Evolutionary conservation across 495 filamentous ascomycete species (phyloP), one percentile per base, ranked within the genome.

Genomic region (Recurvomyces mirabilis): DNA sequence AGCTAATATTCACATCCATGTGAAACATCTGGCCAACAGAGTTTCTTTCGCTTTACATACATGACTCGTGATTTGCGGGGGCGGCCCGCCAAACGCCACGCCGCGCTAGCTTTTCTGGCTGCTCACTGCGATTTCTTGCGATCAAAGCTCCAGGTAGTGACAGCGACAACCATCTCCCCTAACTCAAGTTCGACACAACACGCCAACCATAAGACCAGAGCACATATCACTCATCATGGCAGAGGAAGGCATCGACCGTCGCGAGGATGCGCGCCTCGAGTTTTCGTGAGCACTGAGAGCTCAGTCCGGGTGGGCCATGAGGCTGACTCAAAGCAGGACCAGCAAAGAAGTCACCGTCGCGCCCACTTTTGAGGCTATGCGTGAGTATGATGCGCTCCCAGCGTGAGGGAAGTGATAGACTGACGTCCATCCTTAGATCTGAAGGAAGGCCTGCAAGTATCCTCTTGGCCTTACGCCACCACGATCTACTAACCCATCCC

Each of bases 341-440:
- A 94, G 87, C 49, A 94, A 93, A 66, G 93, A 98, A 75, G 89
- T 98, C 38, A 86, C 77, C 10, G 87, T 94, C n/a, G 81, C 79
- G 54, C 76, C 74, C 29, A 81, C 75, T 12, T 47, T 47, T 37
- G 45, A 47, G 26, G 24, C 22, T 5, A 29, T 29, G 26, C 26
- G 37, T 40, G 20, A 24, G 37, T 29, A 40, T 12, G 21, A 20
- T 14, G 5, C 34, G 34, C 34, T 6, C 12, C 2, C 5, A 20
- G 17, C 15, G 21, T 14, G 9, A 5, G 7, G 5, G 23, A 7
- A 7, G 11, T 4, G 23, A n/a, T 40, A n/a, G 21, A 28, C 37
- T 40, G 37, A 40, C 15, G n/a, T 3, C 17, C 21, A 24, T 17
- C 39, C 18, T 85, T 85, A 83, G 78, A 85, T 59, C 64, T 98